Conservation (phyloP, 371 early-diverging fungal genomes). For the Batkoa obscura region DNA sequence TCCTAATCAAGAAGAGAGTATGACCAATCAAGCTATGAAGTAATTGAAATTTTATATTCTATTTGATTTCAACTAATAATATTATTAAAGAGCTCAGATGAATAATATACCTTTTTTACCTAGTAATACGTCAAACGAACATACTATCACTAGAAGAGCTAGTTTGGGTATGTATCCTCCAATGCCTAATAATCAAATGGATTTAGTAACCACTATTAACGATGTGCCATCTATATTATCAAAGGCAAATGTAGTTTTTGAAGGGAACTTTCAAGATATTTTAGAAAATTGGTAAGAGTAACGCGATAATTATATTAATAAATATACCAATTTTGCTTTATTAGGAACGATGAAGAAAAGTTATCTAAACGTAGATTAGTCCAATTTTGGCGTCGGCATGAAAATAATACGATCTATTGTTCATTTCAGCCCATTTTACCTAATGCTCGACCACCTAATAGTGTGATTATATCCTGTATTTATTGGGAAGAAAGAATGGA, state of each 20-base stretch:
- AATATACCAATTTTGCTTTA: not conserved
- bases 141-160: no score
- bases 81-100: no score
- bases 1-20: no score
- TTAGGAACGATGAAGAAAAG: slow-evolving; percentile 34
- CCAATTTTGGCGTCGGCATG: slow-evolving; percentile 45
- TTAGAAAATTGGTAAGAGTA: slow-evolving; percentile 19
- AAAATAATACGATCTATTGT: slow-evolving; percentile 35
- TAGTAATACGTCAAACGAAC: no score
- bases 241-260: slow-evolving; percentile 42
- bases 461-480: slow-evolving; percentile 59
- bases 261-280: slow-evolving; percentile 40
- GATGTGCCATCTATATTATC: not conserved
- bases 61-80: no score
- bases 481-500: slow-evolving; percentile 57
- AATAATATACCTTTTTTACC: no score
- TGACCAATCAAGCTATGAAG: no score
- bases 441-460: slow-evolving; percentile 28
- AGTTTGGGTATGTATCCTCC: no score
- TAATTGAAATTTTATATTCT: no score
- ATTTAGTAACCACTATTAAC: not conserved
- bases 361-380: slow-evolving; percentile 42
- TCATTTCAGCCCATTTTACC: slow-evolving; percentile 32
- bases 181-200: no score
- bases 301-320: no score